These are phyloP conservation scores for Bruguiera gymnorhiza DNA, from an alignment of 345 rosid genomes.

Conservation along the genomic window DNA sequence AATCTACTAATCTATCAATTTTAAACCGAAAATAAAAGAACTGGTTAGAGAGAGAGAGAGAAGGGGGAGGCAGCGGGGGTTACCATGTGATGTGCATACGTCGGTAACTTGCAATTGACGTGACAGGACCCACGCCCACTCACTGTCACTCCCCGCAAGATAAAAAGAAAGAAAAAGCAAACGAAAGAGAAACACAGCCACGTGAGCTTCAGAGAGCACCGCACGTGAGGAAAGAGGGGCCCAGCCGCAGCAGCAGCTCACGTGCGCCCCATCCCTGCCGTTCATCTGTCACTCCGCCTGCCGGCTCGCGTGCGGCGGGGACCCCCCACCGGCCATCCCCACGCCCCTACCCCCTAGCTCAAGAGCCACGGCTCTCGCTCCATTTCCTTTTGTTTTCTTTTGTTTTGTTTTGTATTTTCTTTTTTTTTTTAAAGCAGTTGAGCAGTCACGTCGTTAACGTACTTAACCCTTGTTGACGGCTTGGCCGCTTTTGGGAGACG, in stretches of 20 bases:
- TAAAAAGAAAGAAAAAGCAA: no score
- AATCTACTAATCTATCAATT: no score
- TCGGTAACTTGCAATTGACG: background rate
- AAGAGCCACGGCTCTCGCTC: no score
- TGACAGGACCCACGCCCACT: background rate
- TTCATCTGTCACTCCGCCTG: slow-evolving; percentile 38
- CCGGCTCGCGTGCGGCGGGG: slow-evolving; percentile 39
- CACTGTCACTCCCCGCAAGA: no score
- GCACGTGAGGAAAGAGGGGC: slow-evolving; percentile 32
- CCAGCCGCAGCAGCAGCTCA: slow-evolving; percentile 18
- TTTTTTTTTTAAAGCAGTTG: no score
- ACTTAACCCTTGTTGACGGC: no score
- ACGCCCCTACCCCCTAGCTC: no score
- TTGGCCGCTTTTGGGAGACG: no score
- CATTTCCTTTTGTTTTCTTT: no score
- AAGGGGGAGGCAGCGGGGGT: background rate
- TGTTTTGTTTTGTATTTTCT: no score
- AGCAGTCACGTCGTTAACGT: no score
- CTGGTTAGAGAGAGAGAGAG: background rate
- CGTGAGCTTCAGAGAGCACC: background rate
- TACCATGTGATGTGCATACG: slow-evolving; percentile 13
- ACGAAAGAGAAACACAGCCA: background rate
- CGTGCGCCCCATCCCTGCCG: slow-evolving; percentile 49
- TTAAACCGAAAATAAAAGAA: no score
- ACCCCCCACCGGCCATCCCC: background rate